Percentiles rank a stretch among this genome's conserved stretches.
phyloP scores from a whole-genome alignment of 768 basidiomycete genomes.

The Mycena filopes region DNA sequence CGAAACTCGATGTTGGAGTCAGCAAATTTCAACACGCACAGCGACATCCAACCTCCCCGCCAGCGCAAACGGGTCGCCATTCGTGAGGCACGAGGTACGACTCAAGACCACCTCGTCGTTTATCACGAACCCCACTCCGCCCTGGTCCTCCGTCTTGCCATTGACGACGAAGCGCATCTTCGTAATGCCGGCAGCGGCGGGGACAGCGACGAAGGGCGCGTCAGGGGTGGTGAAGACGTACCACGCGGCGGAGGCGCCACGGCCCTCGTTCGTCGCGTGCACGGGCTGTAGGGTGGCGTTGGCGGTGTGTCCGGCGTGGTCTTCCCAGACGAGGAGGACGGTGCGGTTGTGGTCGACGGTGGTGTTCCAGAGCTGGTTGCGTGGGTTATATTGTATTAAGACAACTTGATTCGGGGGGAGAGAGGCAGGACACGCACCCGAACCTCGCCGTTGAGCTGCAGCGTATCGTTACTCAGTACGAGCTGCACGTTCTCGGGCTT shows the following conservation, averaged over 20 bases:
- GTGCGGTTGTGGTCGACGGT: not conserved
- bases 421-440: slow-evolving; percentile 1
- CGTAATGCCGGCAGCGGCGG: not conserved
- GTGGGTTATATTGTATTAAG: no score
- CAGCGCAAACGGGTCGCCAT: no score
- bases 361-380: not conserved
- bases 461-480: not conserved
- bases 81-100: no score
- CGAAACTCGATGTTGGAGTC: no score
- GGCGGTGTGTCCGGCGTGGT: not conserved
- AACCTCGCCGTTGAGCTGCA: not conserved
- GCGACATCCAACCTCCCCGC: no score
- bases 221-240: no score
- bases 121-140: not conserved
- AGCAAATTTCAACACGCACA: no score
- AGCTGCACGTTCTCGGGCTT: not conserved
- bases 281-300: no score
- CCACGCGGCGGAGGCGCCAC: no score
- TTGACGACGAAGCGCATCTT: not conserved
- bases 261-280: no score
- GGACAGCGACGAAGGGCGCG: not conserved
- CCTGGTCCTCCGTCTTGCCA: not conserved
- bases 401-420: not conserved
- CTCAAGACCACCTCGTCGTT: not conserved
- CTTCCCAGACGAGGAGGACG: not conserved